Evolutionary conservation across 495 filamentous ascomycete species (phyloP).

Genomic region (Tuber indicum): DNA sequence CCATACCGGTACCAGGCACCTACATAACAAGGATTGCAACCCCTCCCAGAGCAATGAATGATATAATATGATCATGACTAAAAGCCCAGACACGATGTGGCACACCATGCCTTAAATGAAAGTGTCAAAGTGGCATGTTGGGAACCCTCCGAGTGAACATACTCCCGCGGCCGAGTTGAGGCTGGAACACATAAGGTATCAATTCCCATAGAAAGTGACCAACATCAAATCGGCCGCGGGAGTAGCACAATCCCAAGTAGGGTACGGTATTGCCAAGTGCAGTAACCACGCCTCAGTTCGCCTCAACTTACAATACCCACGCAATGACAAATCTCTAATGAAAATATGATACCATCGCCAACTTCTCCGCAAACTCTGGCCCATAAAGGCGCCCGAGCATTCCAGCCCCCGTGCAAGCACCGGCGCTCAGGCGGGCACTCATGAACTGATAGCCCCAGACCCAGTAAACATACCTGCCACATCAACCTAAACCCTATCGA

Average conservation of each 20-base stretch:
- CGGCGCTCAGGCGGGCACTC: neutral
- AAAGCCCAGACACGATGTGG: neutral
- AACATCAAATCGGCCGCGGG: too few relatives aligned
- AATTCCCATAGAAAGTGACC: too few relatives aligned
- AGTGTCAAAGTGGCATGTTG: neutral
- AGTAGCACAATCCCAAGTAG: neutral
- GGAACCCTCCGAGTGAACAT: neutral
- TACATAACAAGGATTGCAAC: neutral
- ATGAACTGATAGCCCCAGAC: neutral
- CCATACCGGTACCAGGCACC: neutral
- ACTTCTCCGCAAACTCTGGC: neutral
- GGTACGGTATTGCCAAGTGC: neutral
- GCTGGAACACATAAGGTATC: too few relatives aligned
- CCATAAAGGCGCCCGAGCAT: neutral
- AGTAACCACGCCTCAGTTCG: neutral
- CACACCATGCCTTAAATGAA: neutral
- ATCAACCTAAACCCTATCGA: neutral
- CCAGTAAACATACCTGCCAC: neutral
- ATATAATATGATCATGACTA: neutral
- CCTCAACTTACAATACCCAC: neutral
- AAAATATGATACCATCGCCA: neutral
- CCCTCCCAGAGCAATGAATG: neutral
- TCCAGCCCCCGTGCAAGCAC: neutral
- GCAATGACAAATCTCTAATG: neutral
- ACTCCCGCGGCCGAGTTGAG: too few relatives aligned